These are phyloP conservation scores for Arthroderma sp. DNA, from an alignment of 2,329 filamentous ascomycete genomes.

Conservation along the genomic window DNA sequence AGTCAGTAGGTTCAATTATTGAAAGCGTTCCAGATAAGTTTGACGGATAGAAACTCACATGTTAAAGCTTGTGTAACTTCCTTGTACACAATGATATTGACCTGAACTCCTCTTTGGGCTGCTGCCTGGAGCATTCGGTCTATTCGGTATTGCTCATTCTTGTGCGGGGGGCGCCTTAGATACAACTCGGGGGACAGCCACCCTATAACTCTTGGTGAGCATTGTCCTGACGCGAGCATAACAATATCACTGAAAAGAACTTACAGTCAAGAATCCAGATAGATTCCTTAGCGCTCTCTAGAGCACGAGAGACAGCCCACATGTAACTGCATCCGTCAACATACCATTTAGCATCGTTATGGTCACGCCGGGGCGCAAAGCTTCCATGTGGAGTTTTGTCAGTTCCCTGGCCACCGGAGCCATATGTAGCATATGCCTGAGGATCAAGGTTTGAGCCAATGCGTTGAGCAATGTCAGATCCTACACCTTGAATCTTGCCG, in stretches of 20 bases:
- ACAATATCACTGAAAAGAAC: background rate
- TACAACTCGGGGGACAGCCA: constrained; percentile 87
- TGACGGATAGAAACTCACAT: constrained; percentile 40
- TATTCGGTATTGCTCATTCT: constrained; percentile 72
- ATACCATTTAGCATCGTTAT: constrained; percentile 91
- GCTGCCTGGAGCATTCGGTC: constrained; percentile 78
- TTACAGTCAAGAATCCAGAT: constrained; percentile 95
- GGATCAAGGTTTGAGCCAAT: constrained; percentile 34
- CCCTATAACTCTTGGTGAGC: constrained; percentile 63
- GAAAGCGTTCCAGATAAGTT: constrained; percentile 7
- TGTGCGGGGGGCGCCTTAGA: constrained; percentile 67
- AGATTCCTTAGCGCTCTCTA: constrained; percentile 80
- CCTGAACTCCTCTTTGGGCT: constrained; percentile 86
- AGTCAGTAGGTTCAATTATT: background rate
- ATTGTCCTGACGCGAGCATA: constrained; percentile 74
- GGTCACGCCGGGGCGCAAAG: constrained; percentile 74
- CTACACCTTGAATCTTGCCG: constrained; percentile 41
- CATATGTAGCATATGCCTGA: constrained; percentile 36
- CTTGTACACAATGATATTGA: constrained; percentile 87
- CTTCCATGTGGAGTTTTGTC: constrained; percentile 71
- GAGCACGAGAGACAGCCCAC: constrained; percentile 78
- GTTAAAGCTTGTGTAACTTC: constrained; percentile 73
- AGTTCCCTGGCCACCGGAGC: constrained; percentile 37
- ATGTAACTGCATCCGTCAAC: constrained; percentile 93
- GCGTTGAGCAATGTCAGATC: constrained; percentile 38